A percentile compares a stretch with the other conserved stretches of the same genome.
These are phyloP conservation scores for Crithidia bombi DNA, from an alignment of 208 protist genomes.

Conservation along the genomic window DNA sequence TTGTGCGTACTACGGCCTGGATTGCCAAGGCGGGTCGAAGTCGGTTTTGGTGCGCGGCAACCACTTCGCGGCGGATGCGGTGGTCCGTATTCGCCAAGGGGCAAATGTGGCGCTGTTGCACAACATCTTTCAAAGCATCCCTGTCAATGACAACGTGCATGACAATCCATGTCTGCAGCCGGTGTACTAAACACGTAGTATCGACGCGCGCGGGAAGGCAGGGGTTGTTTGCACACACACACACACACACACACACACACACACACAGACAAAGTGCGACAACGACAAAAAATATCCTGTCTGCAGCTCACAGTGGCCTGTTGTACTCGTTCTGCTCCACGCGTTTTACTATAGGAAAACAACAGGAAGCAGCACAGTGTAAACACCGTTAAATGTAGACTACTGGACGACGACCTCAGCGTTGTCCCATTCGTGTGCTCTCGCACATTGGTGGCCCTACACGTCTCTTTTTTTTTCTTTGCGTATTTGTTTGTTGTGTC, in stretches of 20 bases:
- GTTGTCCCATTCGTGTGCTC: too few species aligned
- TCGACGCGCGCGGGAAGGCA: background rate
- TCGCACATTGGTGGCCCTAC: too few species aligned
- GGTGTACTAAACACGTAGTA: conserved; percentile 49
- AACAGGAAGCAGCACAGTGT: background rate
- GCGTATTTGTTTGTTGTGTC: background rate
- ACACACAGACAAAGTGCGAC: too few species aligned
- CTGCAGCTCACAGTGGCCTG: too few species aligned
- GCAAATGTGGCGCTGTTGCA: conserved; percentile 60
- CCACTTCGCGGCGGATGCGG: conserved; percentile 50
- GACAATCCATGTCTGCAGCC: conserved; percentile 74
- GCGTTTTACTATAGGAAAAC: too few species aligned
- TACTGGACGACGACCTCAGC: too few species aligned
- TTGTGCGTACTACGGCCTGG: conserved; percentile 84
- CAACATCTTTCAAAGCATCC: conserved; percentile 67
- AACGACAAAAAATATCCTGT: too few species aligned
- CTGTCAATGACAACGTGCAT: conserved; percentile 54
- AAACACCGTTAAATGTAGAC: background rate
- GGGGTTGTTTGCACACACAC: too few species aligned
- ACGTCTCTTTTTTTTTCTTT: background rate
- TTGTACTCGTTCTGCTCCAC: too few species aligned
- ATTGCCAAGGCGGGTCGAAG: conserved; percentile 53
- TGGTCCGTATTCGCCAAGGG: conserved; percentile 64
- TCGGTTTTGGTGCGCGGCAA: conserved; percentile 67
- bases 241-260: too few species aligned